These are phyloP conservation scores for Monosiga brevicollis DNA, from an alignment of 78 protist species.

Conservation along the genomic window DNA sequence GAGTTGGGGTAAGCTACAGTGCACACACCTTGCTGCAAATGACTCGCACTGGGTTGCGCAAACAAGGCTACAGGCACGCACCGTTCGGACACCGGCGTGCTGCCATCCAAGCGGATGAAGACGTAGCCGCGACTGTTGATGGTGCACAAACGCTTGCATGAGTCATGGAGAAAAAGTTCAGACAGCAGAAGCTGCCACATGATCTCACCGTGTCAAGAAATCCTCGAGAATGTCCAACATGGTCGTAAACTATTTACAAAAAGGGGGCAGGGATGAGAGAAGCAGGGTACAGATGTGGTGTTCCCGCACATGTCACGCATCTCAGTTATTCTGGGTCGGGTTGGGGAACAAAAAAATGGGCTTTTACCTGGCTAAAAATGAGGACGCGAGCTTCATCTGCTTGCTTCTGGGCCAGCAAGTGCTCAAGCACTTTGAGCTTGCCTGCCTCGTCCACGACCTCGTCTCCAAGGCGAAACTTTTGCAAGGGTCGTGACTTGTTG, in stretches of 20 bases:
- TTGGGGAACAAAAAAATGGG: not conserved
- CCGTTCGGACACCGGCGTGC: not conserved
- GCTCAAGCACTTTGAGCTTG: not conserved
- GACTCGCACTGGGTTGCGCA: no score
- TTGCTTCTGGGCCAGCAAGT: not conserved
- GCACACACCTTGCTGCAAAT: no score
- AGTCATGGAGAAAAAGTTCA: not conserved
- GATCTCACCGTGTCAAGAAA: not conserved
- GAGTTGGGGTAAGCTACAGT: not conserved
- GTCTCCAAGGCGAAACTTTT: not conserved
- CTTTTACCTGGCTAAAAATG: not conserved
- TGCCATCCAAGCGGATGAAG: no score
- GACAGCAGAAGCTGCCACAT: not conserved
- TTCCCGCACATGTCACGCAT: not conserved
- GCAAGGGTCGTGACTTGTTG: not conserved
- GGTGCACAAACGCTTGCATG: not conserved
- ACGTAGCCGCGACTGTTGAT: no score
- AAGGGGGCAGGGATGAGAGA: not conserved
- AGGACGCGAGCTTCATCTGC: not conserved
- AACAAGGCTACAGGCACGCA: no score
- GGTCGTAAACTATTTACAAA: constrained; percentile 71
- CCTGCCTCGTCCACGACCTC: not conserved
- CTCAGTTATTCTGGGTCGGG: not conserved
- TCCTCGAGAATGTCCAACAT: constrained; percentile 56
- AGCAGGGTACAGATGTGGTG: not conserved